Conservation (phyloP, 495 filamentous ascomycete species). For the Penicillium nucicola region DNA sequence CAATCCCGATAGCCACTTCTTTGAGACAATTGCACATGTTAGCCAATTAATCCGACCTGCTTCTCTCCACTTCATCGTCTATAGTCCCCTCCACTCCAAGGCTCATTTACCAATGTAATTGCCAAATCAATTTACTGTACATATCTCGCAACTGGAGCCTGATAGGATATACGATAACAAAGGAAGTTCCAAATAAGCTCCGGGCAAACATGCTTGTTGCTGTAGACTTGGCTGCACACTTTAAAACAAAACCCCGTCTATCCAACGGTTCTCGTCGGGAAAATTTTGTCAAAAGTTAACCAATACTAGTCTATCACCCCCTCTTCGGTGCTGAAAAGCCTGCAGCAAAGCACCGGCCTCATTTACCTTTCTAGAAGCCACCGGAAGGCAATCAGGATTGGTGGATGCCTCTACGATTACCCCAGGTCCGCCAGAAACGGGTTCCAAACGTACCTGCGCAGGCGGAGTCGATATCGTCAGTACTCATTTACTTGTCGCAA, state of each 20-base stretch:
- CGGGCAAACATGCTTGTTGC: too few species aligned
- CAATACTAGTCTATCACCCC: constrained; percentile 22
- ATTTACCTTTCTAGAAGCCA: constrained; percentile 29
- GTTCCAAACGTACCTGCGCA: constrained; percentile 30
- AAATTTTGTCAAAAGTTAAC: constrained; percentile 2
- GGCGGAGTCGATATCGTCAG: constrained; percentile 30
- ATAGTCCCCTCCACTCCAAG: not conserved
- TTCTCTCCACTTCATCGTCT: not conserved
- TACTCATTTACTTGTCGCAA: constrained; percentile 26
- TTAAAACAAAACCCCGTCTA: constrained; percentile 13
- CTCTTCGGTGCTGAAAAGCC: constrained; percentile 11
- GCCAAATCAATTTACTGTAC: not conserved
- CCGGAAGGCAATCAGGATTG: constrained; percentile 17
- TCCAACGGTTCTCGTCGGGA: constrained; percentile 23
- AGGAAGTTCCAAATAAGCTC: too few species aligned
- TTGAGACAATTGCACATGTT: constrained; percentile 16
- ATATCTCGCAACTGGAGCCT: too few species aligned
- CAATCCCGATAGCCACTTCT: constrained; percentile 13
- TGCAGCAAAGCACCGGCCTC: constrained; percentile 12
- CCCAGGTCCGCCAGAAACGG: constrained; percentile 26
- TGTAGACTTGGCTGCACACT: not conserved
- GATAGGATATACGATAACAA: too few species aligned
- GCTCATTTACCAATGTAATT: not conserved
- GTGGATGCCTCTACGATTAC: constrained; percentile 23
- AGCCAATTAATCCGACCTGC: not conserved